These are phyloP conservation scores for Stephania cephalantha DNA, from an alignment of 164 flowering plant species.

Conservation along the genomic window DNA sequence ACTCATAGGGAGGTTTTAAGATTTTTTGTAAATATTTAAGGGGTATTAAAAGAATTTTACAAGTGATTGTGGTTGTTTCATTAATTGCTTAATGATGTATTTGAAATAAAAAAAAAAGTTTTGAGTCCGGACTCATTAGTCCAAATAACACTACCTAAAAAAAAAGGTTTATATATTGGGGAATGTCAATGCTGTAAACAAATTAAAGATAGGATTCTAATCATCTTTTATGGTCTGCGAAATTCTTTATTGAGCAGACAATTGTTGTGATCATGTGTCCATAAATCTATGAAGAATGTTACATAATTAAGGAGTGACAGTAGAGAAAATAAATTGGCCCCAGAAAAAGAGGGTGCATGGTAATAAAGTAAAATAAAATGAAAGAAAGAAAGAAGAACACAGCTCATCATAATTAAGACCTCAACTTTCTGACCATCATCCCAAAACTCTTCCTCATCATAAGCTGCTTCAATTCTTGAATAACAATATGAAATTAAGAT, in stretches of 20 bases:
- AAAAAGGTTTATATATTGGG: not conserved
- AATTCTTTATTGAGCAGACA: slow-evolving; percentile 7
- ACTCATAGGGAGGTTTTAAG: too few species aligned
- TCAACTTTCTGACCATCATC: not conserved
- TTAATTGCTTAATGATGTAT: too few species aligned
- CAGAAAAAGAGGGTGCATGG: slow-evolving; percentile 5
- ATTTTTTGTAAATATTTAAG: too few species aligned
- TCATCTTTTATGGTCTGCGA: not conserved
- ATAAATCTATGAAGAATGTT: slow-evolving; percentile 17
- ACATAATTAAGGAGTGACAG: slow-evolving; percentile 3
- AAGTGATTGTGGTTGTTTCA: too few species aligned
- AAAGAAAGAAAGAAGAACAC: not conserved
- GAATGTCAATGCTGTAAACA: not conserved
- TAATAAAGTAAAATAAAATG: not conserved
- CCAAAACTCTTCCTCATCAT: not conserved
- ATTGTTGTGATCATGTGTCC: slow-evolving; percentile 14
- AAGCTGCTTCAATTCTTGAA: not conserved
- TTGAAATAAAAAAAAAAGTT: too few species aligned
- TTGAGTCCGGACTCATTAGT: too few species aligned
- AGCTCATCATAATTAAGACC: not conserved
- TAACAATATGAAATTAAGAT: too few species aligned
- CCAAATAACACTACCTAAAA: too few species aligned
- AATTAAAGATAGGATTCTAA: too few species aligned
- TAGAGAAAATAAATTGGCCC: slow-evolving; percentile 1
- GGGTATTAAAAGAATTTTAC: too few species aligned